A percentile compares a stretch with the other conserved stretches of the same genome.
These are phyloP conservation scores for Trichoderma simmonsii DNA, from an alignment of 2,329 filamentous ascomycete genomes.

Conservation along the genomic window DNA sequence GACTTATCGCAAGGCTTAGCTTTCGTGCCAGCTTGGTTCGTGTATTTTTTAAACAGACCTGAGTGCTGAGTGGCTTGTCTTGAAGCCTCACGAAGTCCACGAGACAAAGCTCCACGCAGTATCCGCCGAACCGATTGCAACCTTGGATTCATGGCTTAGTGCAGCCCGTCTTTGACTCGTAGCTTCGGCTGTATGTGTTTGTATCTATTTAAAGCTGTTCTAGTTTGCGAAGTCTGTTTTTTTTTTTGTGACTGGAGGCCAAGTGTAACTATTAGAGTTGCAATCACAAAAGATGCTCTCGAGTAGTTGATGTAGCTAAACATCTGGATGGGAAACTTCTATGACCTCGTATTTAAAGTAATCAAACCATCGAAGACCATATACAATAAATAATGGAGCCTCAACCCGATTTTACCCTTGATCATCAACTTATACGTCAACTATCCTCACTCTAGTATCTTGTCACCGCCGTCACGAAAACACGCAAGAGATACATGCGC, in stretches of 20 bases:
- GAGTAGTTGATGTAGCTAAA: neutral
- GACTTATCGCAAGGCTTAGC: neutral
- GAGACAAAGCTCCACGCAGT: too few species aligned
- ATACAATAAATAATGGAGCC: neutral
- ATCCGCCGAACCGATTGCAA: neutral
- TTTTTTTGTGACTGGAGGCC: neutral
- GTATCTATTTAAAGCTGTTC: neutral
- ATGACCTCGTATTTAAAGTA: neutral
- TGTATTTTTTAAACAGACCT: neutral
- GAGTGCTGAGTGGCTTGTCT: too few species aligned
- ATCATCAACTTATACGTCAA: neutral
- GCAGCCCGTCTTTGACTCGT: neutral
- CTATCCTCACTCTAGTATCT: neutral
- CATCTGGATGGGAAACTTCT: neutral
- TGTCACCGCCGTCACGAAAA: neutral
- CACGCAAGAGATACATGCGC: neutral
- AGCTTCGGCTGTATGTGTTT: neutral
- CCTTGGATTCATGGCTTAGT: neutral
- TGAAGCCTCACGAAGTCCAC: neutral
- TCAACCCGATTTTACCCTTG: neutral
- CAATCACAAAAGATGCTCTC: neutral
- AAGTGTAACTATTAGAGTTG: neutral
- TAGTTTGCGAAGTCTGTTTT: neutral
- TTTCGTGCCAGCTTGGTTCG: neutral
- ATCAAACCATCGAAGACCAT: neutral